Evolutionary conservation across 176 grass and related monocot genomes (phyloP).

Genomic region (Elymus sibiricus): DNA sequence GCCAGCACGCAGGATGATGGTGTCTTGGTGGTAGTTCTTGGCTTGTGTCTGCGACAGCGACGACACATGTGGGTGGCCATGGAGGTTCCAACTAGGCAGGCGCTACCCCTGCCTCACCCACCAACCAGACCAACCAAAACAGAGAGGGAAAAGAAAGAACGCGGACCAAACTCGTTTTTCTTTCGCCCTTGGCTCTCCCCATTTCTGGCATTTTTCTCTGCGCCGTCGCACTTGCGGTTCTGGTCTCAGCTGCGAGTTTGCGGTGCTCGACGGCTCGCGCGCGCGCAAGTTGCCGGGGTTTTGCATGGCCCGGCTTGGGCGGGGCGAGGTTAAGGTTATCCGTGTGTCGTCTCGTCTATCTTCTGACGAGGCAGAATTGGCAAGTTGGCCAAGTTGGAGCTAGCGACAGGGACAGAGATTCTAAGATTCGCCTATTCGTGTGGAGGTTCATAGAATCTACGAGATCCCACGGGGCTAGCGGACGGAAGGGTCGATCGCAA

Average conservation of each 20-base stretch:
- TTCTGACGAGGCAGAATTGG: not conserved
- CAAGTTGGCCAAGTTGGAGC: not conserved
- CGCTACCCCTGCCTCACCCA: not conserved
- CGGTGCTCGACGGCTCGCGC: not conserved
- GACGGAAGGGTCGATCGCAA: not conserved
- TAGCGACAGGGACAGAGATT: not conserved
- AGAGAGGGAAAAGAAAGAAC: not conserved
- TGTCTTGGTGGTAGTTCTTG: no score
- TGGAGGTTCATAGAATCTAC: not conserved
- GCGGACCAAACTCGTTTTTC: not conserved
- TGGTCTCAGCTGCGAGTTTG: no score
- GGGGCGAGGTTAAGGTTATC: not conserved
- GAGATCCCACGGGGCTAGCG: not conserved
- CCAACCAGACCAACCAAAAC: not conserved
- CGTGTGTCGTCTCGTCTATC: not conserved
- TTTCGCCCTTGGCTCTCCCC: no score
- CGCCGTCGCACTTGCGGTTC: not conserved
- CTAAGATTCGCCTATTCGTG: not conserved
- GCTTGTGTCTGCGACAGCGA: not conserved
- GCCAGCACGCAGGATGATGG: not conserved
- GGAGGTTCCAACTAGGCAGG: constrained; percentile 37
- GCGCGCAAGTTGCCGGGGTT: not conserved
- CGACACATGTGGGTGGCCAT: not conserved
- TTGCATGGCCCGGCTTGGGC: not conserved
- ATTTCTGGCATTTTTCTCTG: not conserved